These are phyloP conservation scores for Aspergillus nomiae DNA, from an alignment of 2,329 filamentous ascomycete species.

Conservation along the genomic window DNA sequence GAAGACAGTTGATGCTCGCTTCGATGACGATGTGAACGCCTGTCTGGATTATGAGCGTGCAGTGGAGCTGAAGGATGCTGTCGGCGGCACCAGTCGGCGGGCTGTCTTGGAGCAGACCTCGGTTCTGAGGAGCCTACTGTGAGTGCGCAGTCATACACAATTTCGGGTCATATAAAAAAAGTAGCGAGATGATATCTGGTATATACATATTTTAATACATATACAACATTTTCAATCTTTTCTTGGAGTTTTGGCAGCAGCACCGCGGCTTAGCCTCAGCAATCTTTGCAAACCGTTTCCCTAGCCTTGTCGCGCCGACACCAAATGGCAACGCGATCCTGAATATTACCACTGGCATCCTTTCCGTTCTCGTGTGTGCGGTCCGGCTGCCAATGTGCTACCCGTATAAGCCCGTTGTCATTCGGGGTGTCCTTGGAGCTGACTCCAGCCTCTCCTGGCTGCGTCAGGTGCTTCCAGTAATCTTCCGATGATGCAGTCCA, in stretches of 20 bases:
- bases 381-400: background rate
- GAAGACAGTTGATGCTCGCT: conserved; percentile 67
- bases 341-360: background rate
- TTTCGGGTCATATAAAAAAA: conserved; percentile 8
- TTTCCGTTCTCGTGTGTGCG: background rate
- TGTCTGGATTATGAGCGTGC: conserved; percentile 80
- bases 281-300: background rate
- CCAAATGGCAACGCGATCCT: background rate
- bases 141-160: conserved; percentile 9
- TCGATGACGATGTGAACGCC: conserved; percentile 69
- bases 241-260: background rate
- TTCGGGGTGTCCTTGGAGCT: background rate
- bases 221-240: background rate
- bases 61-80: conserved; percentile 75
- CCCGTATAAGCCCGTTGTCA: background rate
- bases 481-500: background rate
- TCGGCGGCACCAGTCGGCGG: conserved; percentile 75
- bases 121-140: conserved; percentile 59
- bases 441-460: background rate
- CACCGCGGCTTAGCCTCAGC: background rate
- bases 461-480: background rate
- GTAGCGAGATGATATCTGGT: background rate
- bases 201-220: conserved; percentile 7
- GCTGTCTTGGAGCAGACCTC: conserved; percentile 70
- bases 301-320: background rate